Evolutionary conservation across 805 yeast genomes (phyloP), one percentile per base, ranked within the genome.

Genomic region (Brettanomyces nanus): DNA sequence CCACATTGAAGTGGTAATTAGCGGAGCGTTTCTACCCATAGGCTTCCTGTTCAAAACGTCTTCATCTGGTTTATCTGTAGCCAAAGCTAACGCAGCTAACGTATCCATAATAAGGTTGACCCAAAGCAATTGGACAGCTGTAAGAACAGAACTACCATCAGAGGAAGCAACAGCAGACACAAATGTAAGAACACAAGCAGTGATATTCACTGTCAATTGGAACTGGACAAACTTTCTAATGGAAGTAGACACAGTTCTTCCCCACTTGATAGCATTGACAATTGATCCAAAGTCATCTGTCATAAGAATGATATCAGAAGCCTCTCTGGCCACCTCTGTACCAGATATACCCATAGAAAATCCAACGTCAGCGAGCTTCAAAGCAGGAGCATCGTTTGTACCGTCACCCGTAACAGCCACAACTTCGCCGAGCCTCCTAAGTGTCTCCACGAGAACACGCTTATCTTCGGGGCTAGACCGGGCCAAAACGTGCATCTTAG

Each of bases 381-480:
- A 71, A 3, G 98, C 97, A 13, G 97, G 97, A 0, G 97, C 98
- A 69, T 92, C 99, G 59, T 92, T 92, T 6, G 97, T 90, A 62
- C 99, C 99, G 59, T 92, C 99, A 56, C 98, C 99, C 28, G 99
- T 92, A 26, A 90, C 97, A 1, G 98, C 98, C 35, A 92, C 98
- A 26, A 90, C 95, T 54, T 92, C 97, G 19, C 94, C 95, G 54
- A 77, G 69, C 27, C 70, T 66, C 52, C 81, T 79, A 49, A 92
- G 67, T 10, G 87, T 78, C 45, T 81, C 84, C 26, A 94, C 98
- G 32, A 92, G 69, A 21, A 85, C 65, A 41, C 95, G 69, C 62
- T 92, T 92, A 62, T 92, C 99, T 47, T 90, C 95, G 3, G 99
- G 99, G 10, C 94, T 80, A 1, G 96, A 86, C 53, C 99, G 73